These are phyloP conservation scores for Amanita rimosa DNA, from an alignment of 768 basidiomycete species.

Conservation along the genomic window DNA sequence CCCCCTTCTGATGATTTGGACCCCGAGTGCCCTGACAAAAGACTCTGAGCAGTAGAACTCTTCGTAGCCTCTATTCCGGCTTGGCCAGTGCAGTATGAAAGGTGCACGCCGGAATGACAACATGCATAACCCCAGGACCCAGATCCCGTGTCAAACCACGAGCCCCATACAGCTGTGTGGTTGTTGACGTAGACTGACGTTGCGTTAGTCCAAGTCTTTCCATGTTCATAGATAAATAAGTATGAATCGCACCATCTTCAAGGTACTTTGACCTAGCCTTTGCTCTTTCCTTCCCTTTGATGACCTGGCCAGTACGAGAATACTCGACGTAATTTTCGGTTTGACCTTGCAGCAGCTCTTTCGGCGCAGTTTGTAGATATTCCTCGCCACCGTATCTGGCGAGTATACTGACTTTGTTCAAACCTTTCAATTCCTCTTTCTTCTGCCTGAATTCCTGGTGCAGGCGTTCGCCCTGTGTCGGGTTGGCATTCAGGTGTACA, in stretches of 20 bases:
- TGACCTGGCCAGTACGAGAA: constrained; percentile 79
- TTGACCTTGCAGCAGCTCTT: constrained; percentile 88
- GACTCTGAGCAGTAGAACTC: constrained; percentile 63
- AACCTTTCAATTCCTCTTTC: constrained; percentile 86
- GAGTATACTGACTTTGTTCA: constrained; percentile 80
- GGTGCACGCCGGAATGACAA: constrained; percentile 78
- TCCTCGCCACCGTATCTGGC: constrained; percentile 91
- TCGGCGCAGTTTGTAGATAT: constrained; percentile 82
- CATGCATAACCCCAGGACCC: constrained; percentile 90
- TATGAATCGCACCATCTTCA: constrained; percentile 70
- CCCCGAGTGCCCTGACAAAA: constrained; percentile 33
- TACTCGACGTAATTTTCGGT: constrained; percentile 98
- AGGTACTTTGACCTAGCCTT: constrained; percentile 89
- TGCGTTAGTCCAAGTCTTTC: constrained; percentile 7
- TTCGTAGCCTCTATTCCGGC: constrained; percentile 71
- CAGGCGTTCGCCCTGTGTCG: constrained; percentile 87
- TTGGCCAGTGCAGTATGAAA: constrained; percentile 86
- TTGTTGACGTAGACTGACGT: constrained; percentile 77
- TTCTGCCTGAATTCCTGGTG: constrained; percentile 87
- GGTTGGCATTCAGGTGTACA: constrained; percentile 91
- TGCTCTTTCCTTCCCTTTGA: constrained; percentile 85
- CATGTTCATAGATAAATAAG: background rate
- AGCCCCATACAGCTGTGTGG: constrained; percentile 96
- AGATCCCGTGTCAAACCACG: constrained; percentile 69
- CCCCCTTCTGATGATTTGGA: constrained; percentile 16